Evolutionary conservation across 179 eudicot genomes (phyloP), one percentile per base, ranked within the genome.

Genomic region (Actinidia arguta): DNA sequence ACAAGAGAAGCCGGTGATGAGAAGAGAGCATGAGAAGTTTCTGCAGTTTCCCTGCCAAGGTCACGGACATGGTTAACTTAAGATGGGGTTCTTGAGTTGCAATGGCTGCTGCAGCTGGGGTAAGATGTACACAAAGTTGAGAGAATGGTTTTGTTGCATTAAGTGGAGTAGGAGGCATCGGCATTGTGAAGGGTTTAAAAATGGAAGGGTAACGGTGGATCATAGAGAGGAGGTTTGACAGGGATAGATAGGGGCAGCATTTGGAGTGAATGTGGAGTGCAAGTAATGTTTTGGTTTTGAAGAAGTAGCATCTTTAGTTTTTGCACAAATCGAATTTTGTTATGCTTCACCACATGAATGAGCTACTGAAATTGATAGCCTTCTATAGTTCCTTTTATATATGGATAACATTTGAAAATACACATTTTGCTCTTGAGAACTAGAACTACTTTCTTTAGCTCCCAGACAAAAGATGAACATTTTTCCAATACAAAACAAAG

Each of bases 21-120:
- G 97, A 90, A 46, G 98, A 88, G 20, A 96, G 87, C 98, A 96
- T 93, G 46, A 96, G 88, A 82, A 96, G 94, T 87, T 96, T 96
- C 78, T 95, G 96, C n/a, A 96, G 93, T 81, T 95, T 96, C 58
- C 68, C 73, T 73, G 93, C 90, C 78, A 95, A 85, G 31, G 85
- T 73, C 54, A 54, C 46, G n/a, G 98, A 86, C 82, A 86, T 83
- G 46, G 73, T 81, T 42, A 88, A 87, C 85, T 88, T 93, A 73
- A 92, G 90, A 25, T 76, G 82, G 6, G 85, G 81, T 90, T 96
- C 98, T 56, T 84, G 90, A 76, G 80, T 74, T 14, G 92, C 95
- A 73, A 96, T 87, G 3, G 95, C 90, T 78, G 91, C 92, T 12
- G 94, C 96, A 82, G 92, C 91, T 62, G 95, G 95, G 83, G 96